Base-by-base conservation (phyloP, 257 asterid species). In the Solanum ossicruentum region DNA sequence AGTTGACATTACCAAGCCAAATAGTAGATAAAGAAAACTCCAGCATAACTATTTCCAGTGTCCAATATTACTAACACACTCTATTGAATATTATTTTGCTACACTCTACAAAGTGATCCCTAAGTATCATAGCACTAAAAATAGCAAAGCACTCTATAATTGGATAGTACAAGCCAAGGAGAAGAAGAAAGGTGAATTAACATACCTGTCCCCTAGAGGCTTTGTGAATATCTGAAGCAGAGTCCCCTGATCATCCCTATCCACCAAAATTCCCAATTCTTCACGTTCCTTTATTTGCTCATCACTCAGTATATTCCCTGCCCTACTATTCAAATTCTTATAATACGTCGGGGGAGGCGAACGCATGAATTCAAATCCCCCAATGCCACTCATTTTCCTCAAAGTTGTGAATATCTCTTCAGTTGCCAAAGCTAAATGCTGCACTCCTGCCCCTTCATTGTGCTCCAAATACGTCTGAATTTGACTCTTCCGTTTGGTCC, bases 381-480 rank as follows among this genome's bases (percentile, higher is more conserved):
- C 98, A 7, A 93, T 80, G 12, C 85, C 89, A 86, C 93, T 93
- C 98, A 95, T 96, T 85, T 96, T 98, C 86, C 93, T 90, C 83
- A 96, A 51, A 1, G 99, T 94, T 87, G 90, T 78, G 52, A 94
- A 94, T 71, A 96, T 94, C 73, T 96, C 93, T 80, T 93, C 97
- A 69, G 90, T 89, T 45, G 80, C 88, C 88, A 96, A 83, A 3
- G 99, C 99, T 91, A 96, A 87, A 92, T 96, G 98, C 91, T 96
- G 99, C 81, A 96, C 84, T 28, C 99, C 99, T 0, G 98, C 84
- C 55, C 98, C 98, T 69, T 94, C 98, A 82, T 96, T 96, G 89
- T 96, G 98, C 93, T 96, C 99, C 93, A 96, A 87, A 85, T 92
- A 96, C 1, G 98, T 94, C 97, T 96, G 98, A 28, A 96, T 96